These are phyloP conservation scores for Lathyrus aphaca DNA, from an alignment of 306 rosid genomes.

Conservation along the genomic window DNA sequence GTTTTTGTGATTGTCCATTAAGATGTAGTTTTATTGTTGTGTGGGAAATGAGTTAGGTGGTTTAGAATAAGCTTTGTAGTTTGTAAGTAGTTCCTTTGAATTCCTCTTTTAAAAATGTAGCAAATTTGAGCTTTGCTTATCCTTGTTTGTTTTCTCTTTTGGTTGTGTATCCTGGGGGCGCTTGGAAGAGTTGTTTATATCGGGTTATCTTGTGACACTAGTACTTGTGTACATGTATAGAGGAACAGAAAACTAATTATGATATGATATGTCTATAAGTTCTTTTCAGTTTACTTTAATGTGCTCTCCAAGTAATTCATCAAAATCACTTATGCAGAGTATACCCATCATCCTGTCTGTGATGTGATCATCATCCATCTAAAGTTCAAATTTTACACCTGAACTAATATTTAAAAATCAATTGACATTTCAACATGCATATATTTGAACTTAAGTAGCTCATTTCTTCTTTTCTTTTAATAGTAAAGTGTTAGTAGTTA, in stretches of 20 bases:
- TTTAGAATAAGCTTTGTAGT: slow-evolving; percentile 17
- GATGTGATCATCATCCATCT: background rate
- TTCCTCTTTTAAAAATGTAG: slow-evolving; percentile 8
- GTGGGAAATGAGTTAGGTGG: background rate
- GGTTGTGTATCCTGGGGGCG: background rate
- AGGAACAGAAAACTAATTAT: too few relatives aligned
- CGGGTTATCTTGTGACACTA: background rate
- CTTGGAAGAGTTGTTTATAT: background rate
- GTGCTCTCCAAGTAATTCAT: background rate
- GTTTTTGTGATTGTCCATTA: slow-evolving; percentile 16
- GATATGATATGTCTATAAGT: background rate
- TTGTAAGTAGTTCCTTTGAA: slow-evolving; percentile 30
- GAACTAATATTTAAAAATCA: background rate
- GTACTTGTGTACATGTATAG: background rate
- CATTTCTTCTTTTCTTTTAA: background rate
- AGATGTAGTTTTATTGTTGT: slow-evolving; percentile 9
- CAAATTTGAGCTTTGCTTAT: background rate
- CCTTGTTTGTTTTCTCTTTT: too few relatives aligned
- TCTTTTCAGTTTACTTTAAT: background rate
- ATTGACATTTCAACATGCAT: background rate
- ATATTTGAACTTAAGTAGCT: background rate
- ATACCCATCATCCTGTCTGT: background rate
- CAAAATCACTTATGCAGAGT: background rate
- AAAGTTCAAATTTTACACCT: background rate
- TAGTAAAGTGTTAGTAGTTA: background rate